These are phyloP conservation scores for Curvularia lunata DNA, from an alignment of 2,329 filamentous ascomycete species.

Conservation along the genomic window DNA sequence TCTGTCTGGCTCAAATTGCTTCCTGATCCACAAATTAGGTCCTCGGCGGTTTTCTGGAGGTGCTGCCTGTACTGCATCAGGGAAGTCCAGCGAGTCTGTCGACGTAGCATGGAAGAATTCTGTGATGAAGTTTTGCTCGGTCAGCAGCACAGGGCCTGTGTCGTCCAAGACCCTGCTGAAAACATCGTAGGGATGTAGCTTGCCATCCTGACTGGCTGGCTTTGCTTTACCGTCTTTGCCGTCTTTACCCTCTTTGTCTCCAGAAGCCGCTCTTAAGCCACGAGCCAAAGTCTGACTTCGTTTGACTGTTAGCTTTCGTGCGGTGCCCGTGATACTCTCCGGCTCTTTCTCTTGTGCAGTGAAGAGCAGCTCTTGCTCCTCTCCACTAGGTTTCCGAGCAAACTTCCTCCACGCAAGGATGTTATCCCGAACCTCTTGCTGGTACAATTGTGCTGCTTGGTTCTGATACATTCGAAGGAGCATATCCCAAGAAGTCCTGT, in stretches of 20 bases:
- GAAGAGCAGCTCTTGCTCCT: slow-evolving; percentile 86
- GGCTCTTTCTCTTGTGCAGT: slow-evolving; percentile 88
- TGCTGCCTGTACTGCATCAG: slow-evolving; percentile 73
- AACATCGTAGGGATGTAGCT: slow-evolving; percentile 77
- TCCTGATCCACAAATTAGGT: slow-evolving; percentile 74
- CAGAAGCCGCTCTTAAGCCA: slow-evolving; percentile 70
- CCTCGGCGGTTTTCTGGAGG: slow-evolving; percentile 72
- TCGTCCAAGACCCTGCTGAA: slow-evolving; percentile 83
- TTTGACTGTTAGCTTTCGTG: slow-evolving; percentile 91
- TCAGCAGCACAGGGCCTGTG: slow-evolving; percentile 79
- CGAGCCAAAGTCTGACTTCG: slow-evolving; percentile 86
- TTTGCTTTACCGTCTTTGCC: slow-evolving; percentile 60
- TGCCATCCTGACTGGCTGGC: slow-evolving; percentile 65
- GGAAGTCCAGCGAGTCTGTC: slow-evolving; percentile 79
- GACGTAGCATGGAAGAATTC: slow-evolving; percentile 97
- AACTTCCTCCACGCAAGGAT: slow-evolving; percentile 79
- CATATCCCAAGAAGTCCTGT: slow-evolving; percentile 79
- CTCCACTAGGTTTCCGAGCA: slow-evolving; percentile 74
- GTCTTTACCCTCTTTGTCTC: slow-evolving; percentile 63
- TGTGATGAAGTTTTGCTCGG: slow-evolving; percentile 97
- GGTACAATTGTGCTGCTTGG: slow-evolving; percentile 77
- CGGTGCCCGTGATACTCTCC: slow-evolving; percentile 69
- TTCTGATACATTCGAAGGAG: slow-evolving; percentile 81
- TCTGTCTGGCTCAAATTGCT: slow-evolving; percentile 87
- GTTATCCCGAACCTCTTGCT: slow-evolving; percentile 80